phyloP scores from a whole-genome alignment of 495 filamentous ascomycete genomes.

The Aspergillus ellipticus region DNA sequence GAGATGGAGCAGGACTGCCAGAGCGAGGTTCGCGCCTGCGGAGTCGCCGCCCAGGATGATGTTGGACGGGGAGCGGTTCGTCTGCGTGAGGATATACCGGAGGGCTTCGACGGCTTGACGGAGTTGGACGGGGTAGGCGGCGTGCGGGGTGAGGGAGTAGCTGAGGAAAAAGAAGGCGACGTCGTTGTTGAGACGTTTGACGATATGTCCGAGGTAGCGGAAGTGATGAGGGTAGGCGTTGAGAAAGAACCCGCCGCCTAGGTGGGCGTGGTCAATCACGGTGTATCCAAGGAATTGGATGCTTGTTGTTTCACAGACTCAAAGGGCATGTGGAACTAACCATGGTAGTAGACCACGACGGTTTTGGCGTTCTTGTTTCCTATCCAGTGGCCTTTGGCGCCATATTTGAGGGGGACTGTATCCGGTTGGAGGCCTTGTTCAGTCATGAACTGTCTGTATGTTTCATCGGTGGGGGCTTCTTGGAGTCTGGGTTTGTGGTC shows the following conservation, averaged over 20 bases:
- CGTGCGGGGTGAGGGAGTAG: constrained; percentile 55
- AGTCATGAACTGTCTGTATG: constrained; percentile 46
- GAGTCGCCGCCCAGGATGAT: constrained; percentile 60
- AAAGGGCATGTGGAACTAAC: constrained; percentile 24
- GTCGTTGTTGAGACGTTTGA: constrained; percentile 42
- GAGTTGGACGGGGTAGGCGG: constrained; percentile 55
- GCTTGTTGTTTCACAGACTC: background rate
- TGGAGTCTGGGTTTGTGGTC: constrained; percentile 24
- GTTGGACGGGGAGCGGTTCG: constrained; percentile 34
- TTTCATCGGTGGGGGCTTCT: constrained; percentile 34
- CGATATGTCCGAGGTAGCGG: constrained; percentile 41
- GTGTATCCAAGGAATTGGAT: background rate
- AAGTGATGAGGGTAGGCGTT: constrained; percentile 41
- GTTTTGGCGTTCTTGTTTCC: constrained; percentile 54
- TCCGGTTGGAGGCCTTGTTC: constrained; percentile 44
- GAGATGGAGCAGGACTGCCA: constrained; percentile 54
- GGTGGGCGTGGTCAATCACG: background rate
- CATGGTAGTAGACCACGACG: constrained; percentile 58
- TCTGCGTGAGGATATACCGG: constrained; percentile 46
- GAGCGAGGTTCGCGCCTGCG: constrained; percentile 57
- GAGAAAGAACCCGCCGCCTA: constrained; percentile 59
- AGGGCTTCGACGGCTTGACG: constrained; percentile 51
- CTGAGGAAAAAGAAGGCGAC: constrained; percentile 49
- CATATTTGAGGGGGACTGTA: constrained; percentile 45
- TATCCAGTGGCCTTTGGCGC: constrained; percentile 56